Conservation (phyloP, 306 rosid genomes). For the Canavalia gladiata region DNA sequence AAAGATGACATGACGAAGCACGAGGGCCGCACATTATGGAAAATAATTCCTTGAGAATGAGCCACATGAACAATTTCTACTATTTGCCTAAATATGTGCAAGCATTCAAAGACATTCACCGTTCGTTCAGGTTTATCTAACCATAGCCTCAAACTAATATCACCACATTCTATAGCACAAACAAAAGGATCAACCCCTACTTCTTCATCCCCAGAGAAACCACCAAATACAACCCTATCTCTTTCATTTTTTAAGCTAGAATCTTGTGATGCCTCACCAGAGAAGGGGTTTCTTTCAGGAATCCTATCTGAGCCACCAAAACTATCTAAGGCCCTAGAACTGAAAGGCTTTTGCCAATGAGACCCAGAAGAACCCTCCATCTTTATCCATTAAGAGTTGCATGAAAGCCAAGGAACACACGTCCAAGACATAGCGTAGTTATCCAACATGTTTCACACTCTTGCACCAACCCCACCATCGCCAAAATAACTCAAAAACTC, state of each 20-base stretch:
- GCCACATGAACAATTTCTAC: slow-evolving; percentile 76
- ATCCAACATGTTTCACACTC: slow-evolving; percentile 50
- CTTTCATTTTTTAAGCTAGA: slow-evolving; percentile 51
- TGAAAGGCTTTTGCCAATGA: slow-evolving; percentile 57
- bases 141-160: slow-evolving; percentile 85
- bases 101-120: slow-evolving; percentile 71
- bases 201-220: slow-evolving; percentile 66
- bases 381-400: slow-evolving; percentile 61
- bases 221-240: slow-evolving; percentile 58
- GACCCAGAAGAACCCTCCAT: slow-evolving; percentile 81
- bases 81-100: slow-evolving; percentile 81
- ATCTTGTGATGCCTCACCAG: slow-evolving; percentile 53
- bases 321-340: slow-evolving; percentile 59
- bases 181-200: slow-evolving; percentile 56
- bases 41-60: slow-evolving; percentile 81
- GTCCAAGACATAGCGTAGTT: slow-evolving; percentile 34
- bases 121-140: slow-evolving; percentile 75
- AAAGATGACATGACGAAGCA: slow-evolving; percentile 86
- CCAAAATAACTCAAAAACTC: slow-evolving; percentile 56
- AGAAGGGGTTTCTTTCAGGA: slow-evolving; percentile 48
- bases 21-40: slow-evolving; percentile 84
- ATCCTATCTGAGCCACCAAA: slow-evolving; percentile 59
- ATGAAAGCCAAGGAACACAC: slow-evolving; percentile 54
- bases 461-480: slow-evolving; percentile 44
- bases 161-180: slow-evolving; percentile 66